Evolutionary conservation across 2,329 filamentous ascomycete genomes (phyloP).

Genomic region (Monilinia fructicola): DNA sequence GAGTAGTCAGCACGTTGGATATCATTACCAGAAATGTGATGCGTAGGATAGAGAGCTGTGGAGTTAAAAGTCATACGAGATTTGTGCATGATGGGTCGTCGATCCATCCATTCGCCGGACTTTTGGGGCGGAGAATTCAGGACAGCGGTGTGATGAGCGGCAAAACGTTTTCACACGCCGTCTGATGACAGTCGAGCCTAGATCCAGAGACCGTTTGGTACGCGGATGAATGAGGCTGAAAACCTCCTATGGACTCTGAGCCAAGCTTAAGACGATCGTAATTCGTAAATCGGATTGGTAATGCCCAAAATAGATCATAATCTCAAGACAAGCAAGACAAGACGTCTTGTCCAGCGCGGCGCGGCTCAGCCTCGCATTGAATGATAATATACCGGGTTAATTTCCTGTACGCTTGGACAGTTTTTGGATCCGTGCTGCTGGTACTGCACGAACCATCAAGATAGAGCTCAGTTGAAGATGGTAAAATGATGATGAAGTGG

Average conservation of each 20-base stretch:
- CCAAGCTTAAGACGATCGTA: slow-evolving; percentile 2
- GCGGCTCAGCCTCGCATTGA: slow-evolving; percentile 7
- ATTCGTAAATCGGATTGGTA: not conserved
- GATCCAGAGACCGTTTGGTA: not conserved
- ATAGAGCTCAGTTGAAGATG: not conserved
- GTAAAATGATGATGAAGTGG: not conserved
- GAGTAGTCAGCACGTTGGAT: not conserved
- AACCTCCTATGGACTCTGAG: not conserved
- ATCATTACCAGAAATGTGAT: slow-evolving; percentile 1
- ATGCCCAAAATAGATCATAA: not conserved
- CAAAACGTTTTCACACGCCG: not conserved
- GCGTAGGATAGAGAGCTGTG: not conserved
- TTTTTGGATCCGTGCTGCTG: not conserved
- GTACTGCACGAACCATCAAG: slow-evolving; percentile 18
- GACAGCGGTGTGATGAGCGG: not conserved
- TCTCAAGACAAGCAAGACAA: not conserved
- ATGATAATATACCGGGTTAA: not conserved
- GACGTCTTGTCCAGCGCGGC: not conserved
- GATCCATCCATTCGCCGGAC: slow-evolving; percentile 5
- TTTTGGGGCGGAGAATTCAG: not conserved
- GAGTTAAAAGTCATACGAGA: not conserved
- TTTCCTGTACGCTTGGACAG: slow-evolving; percentile 21
- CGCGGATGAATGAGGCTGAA: not conserved
- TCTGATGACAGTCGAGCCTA: not conserved
- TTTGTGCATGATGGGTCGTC: not conserved